These are phyloP conservation scores for Phialemoniopsis sp. DNA, from an alignment of 2,329 filamentous ascomycete genomes.

Conservation along the genomic window DNA sequence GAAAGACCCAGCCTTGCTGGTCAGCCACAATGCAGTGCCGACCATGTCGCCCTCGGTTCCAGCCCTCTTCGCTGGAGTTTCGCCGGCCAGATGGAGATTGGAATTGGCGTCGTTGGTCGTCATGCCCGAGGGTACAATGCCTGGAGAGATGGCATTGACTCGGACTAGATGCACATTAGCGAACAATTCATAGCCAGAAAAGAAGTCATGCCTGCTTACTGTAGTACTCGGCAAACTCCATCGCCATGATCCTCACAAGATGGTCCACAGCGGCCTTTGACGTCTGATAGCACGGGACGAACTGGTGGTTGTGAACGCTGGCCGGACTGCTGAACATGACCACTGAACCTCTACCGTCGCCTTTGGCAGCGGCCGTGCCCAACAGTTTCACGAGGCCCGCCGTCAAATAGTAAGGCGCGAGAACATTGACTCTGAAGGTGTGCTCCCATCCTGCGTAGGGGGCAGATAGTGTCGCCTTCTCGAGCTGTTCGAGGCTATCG, in stretches of 20 bases:
- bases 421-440: conserved; percentile 10
- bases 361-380: conserved; percentile 10
- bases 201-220: background rate
- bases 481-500: conserved; percentile 6
- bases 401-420: conserved; percentile 12
- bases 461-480: conserved; percentile 8
- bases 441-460: conserved; percentile 10
- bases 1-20: conserved; percentile 27
- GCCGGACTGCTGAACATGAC: conserved; percentile 15
- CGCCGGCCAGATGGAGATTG: conserved; percentile 4
- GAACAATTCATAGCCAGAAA: background rate
- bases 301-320: conserved; percentile 13
- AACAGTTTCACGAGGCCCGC: conserved; percentile 11
- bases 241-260: conserved; percentile 5
- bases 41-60: conserved; percentile 67
- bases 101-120: conserved; percentile 3
- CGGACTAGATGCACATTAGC: background rate
- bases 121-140: conserved; percentile 5
- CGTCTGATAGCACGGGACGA: conserved; percentile 10
- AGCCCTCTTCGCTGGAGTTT: conserved; percentile 46
- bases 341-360: conserved; percentile 12
- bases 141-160: conserved; percentile 6
- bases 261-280: conserved; percentile 10
- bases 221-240: conserved; percentile 2
- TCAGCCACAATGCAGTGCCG: conserved; percentile 48